Evolutionary conservation across 1,139 yeast genomes (phyloP).

Genomic region (Taiozyma onychis): DNA sequence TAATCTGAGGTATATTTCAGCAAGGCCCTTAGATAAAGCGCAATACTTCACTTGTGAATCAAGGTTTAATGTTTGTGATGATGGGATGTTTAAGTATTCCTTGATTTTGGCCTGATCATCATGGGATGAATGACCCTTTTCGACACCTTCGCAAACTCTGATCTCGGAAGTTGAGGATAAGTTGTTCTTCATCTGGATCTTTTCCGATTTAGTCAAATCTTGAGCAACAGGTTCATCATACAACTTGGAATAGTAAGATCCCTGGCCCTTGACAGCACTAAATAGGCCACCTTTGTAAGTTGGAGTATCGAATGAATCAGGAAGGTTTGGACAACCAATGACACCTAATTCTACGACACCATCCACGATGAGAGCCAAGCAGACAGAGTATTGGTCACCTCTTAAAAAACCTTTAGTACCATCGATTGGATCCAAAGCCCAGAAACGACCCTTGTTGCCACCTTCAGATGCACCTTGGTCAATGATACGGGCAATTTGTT

Average conservation of each 20-base stretch:
- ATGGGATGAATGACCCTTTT: constrained; percentile 91
- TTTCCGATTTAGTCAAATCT: constrained; percentile 35
- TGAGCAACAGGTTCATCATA: constrained; percentile 24
- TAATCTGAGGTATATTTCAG: constrained; percentile 84
- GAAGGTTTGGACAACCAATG: constrained; percentile 92
- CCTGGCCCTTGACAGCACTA: constrained; percentile 69
- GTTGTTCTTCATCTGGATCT: constrained; percentile 39
- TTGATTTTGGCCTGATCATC: constrained; percentile 81
- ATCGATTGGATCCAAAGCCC: constrained; percentile 98
- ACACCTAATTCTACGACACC: constrained; percentile 86
- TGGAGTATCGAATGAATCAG: constrained; percentile 38
- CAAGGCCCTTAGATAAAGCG: constrained; percentile 83
- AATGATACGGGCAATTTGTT: constrained; percentile 56
- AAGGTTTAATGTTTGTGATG: constrained; percentile 54
- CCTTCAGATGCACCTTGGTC: constrained; percentile 79
- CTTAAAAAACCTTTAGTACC: constrained; percentile 96
- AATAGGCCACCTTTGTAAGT: constrained; percentile 34
- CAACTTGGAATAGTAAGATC: constrained; percentile 58
- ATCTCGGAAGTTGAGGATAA: constrained; percentile 27
- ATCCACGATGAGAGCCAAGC: constrained; percentile 82
- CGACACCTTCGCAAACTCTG: constrained; percentile 93
- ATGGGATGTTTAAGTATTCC: constrained; percentile 49
- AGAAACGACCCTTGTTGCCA: constrained; percentile 72
- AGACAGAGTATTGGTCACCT: constrained; percentile 96
- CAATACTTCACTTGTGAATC: constrained; percentile 98